Evolutionary conservation across 495 filamentous ascomycete genomes (phyloP).

Genomic region (Glarea lozoyensis): DNA sequence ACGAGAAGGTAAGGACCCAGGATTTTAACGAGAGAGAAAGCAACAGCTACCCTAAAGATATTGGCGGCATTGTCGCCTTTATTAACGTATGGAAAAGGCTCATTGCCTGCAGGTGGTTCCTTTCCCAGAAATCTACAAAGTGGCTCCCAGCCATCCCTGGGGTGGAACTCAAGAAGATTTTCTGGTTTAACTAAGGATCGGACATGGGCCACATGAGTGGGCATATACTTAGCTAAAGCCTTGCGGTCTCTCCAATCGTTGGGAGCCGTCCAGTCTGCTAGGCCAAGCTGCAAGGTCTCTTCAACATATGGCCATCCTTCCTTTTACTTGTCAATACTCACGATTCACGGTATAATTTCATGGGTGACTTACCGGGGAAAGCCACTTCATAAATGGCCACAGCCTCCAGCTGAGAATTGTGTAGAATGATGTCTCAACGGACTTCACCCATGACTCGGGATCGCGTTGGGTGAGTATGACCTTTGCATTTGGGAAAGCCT

Average conservation of each 20-base stretch:
- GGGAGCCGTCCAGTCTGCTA: conserved; percentile 5
- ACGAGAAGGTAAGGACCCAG: not conserved
- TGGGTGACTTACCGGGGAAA: conserved; percentile 15
- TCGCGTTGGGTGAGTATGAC: conserved; percentile 27
- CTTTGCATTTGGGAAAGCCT: conserved; percentile 28
- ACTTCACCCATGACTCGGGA: conserved; percentile 23
- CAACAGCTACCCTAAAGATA: not conserved
- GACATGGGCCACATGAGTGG: conserved; percentile 3
- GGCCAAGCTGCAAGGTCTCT: not conserved
- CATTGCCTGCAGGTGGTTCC: conserved; percentile 18
- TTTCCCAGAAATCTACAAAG: conserved; percentile 21
- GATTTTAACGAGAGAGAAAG: not conserved
- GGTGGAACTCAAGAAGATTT: conserved; percentile 11
- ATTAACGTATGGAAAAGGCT: conserved; percentile 21
- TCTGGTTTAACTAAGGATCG: conserved; percentile 7
- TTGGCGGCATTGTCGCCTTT: conserved; percentile 12
- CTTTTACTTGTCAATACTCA: not conserved
- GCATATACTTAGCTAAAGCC: conserved; percentile 21
- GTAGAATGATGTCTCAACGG: conserved; percentile 18
- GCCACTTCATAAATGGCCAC: not conserved
- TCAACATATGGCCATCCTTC: not conserved
- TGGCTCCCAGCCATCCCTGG: conserved; percentile 23
- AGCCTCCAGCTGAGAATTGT: not conserved
- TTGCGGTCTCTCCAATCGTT: conserved; percentile 11
- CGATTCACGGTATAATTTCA: not conserved